Percentiles rank a stretch among this genome's conserved stretches.
phyloP scores from a whole-genome alignment of 2,329 filamentous ascomycete species.

The Aureobasidium sp. region DNA sequence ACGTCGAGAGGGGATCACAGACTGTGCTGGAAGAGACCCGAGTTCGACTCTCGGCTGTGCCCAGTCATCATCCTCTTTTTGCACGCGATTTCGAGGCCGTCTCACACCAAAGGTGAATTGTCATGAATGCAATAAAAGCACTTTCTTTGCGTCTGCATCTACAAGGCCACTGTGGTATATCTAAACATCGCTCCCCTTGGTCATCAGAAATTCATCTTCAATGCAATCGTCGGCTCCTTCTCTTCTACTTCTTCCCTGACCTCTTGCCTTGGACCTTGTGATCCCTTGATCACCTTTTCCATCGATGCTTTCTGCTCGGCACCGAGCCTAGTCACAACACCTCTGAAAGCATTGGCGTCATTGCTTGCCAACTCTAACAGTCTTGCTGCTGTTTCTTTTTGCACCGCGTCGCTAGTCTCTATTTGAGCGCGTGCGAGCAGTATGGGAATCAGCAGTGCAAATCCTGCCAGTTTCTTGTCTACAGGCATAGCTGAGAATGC shows the following conservation, averaged over 20 bases:
- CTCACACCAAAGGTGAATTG: no score
- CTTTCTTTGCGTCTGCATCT: no score
- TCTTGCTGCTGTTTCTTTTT: conserved; percentile 66
- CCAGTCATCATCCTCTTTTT: not conserved
- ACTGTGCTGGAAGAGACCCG: not conserved
- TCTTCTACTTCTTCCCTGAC: conserved; percentile 40
- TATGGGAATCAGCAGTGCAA: conserved; percentile 70
- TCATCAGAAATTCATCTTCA: conserved; percentile 78
- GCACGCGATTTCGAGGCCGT: no score
- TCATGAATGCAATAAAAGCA: no score
- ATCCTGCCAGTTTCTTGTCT: conserved; percentile 50
- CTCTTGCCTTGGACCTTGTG: conserved; percentile 39
- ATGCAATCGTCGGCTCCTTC: conserved; percentile 69
- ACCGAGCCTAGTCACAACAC: conserved; percentile 64
- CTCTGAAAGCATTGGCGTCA: conserved; percentile 67
- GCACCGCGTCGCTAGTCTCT: conserved; percentile 37
- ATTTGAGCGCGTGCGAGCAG: conserved; percentile 65
- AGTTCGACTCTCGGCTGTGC: not conserved
- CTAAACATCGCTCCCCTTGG: not conserved
- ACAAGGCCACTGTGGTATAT: not conserved
- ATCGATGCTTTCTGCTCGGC: conserved; percentile 66
- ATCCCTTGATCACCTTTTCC: conserved; percentile 53
- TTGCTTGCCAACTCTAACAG: conserved; percentile 74
- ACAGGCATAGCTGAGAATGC: conserved; percentile 49
- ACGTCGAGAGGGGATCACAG: not conserved